A percentile compares a stretch with the other conserved stretches of the same genome.
phyloP scores from a whole-genome alignment of 192 early-diverging fungal genomes.

The Podila horticola region DNA sequence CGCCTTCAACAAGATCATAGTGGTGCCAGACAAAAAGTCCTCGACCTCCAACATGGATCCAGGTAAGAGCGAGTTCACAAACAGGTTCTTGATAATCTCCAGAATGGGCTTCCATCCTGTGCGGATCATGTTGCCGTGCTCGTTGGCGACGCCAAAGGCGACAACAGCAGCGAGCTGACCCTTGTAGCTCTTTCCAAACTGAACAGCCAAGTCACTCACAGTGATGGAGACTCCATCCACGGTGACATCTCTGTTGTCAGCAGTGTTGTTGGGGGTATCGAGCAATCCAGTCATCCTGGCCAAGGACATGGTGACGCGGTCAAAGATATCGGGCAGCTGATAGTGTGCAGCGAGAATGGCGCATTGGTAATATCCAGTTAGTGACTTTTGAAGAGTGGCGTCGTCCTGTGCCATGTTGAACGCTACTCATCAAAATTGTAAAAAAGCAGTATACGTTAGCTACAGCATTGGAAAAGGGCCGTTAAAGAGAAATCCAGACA shows the following conservation, averaged over 20 bases:
- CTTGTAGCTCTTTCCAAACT: slow-evolving; percentile 90
- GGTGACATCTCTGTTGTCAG: slow-evolving; percentile 59
- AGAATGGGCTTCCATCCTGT: slow-evolving; percentile 79
- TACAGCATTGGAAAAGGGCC: slow-evolving; percentile 19
- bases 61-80: slow-evolving; percentile 80
- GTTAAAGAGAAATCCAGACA: slow-evolving; percentile 22
- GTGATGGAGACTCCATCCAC: slow-evolving; percentile 58
- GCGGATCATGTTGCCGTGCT: slow-evolving; percentile 76
- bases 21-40: slow-evolving; percentile 76
- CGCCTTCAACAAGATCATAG: slow-evolving; percentile 70
- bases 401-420: slow-evolving; percentile 86
- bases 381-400: slow-evolving; percentile 79
- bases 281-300: slow-evolving; percentile 80
- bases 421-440: slow-evolving; percentile 52
- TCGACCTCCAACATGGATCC: slow-evolving; percentile 72
- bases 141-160: slow-evolving; percentile 78
- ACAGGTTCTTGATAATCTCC: slow-evolving; percentile 79
- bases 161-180: slow-evolving; percentile 92
- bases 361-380: slow-evolving; percentile 82
- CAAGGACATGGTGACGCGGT: slow-evolving; percentile 80
- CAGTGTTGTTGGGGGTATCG: slow-evolving; percentile 58
- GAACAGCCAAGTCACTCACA: slow-evolving; percentile 75
- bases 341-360: slow-evolving; percentile 78
- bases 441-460: too few relatives aligned
- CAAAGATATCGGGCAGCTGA: slow-evolving; percentile 79